Evolutionary conservation across 2,329 filamentous ascomycete species (phyloP).

Genomic region (Didymella keratinophila): DNA sequence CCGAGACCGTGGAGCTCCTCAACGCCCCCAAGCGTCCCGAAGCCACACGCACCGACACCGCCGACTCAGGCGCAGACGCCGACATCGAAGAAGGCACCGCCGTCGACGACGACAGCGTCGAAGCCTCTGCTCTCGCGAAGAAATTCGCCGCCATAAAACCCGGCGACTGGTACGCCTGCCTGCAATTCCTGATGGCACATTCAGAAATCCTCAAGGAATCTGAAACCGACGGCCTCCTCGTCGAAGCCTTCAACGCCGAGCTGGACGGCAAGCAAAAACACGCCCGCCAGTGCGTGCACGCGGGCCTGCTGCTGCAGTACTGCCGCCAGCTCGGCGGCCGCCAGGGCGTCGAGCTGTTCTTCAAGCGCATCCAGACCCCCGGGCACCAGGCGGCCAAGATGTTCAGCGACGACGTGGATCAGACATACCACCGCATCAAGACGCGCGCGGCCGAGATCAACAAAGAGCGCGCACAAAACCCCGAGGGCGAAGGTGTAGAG

Average conservation of each 20-base stretch:
- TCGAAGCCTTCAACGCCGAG: constrained; percentile 90
- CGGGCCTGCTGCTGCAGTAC: constrained; percentile 91
- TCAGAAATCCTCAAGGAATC: constrained; percentile 80
- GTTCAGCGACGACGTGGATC: constrained; percentile 91
- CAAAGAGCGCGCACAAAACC: constrained; percentile 61
- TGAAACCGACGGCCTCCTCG: constrained; percentile 88
- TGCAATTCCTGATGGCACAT: constrained; percentile 80
- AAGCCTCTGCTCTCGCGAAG: constrained; percentile 79
- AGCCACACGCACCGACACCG: constrained; percentile 51
- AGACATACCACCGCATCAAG: constrained; percentile 84
- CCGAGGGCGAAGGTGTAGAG: constrained; percentile 73
- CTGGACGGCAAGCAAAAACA: constrained; percentile 78
- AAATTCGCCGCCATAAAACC: constrained; percentile 80
- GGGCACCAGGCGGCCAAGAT: constrained; percentile 90
- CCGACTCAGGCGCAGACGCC: constrained; percentile 66
- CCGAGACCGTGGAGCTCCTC: constrained; percentile 69
- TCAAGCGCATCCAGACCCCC: constrained; percentile 90
- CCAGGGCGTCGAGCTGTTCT: constrained; percentile 90
- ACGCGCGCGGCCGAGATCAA: constrained; percentile 77
- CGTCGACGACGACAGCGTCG: constrained; percentile 66
- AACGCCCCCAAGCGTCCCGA: constrained; percentile 66
- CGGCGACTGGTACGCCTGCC: constrained; percentile 74
- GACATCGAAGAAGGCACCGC: constrained; percentile 65
- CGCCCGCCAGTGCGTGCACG: constrained; percentile 87
- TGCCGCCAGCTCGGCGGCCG: constrained; percentile 88